A percentile compares a stretch with the other conserved stretches of the same genome.
Evolutionary conservation across 768 basidiomycete genomes (phyloP).

Genomic region (Vararia minispora): DNA sequence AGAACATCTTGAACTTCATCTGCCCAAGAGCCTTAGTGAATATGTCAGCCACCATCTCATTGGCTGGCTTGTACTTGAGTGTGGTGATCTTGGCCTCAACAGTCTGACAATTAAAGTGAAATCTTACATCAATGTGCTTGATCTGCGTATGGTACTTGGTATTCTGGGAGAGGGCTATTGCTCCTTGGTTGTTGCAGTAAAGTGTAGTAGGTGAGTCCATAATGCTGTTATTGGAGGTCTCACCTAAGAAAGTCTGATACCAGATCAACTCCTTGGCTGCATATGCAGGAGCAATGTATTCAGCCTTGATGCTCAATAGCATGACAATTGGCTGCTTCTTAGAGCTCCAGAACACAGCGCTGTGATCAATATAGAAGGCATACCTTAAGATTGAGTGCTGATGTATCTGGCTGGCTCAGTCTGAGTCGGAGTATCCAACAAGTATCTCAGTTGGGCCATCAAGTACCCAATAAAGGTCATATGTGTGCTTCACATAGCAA

Average conservation of each 20-base stretch:
- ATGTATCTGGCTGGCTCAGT: constrained; percentile 17
- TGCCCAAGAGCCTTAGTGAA: constrained; percentile 3
- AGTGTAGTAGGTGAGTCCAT: constrained; percentile 9
- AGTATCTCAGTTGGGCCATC: background rate
- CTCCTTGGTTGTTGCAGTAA: constrained; percentile 7
- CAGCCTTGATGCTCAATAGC: constrained; percentile 22
- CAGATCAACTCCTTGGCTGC: constrained; percentile 17
- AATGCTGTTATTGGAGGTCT: too few relatives aligned
- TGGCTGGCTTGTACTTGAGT: background rate
- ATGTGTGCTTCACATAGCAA: constrained; percentile 18
- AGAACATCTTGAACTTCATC: too few relatives aligned
- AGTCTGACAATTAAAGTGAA: constrained; percentile 18
- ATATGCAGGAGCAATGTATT: constrained; percentile 22
- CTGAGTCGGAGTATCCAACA: constrained; percentile 17
- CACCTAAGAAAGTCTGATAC: constrained; percentile 11
- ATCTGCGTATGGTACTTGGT: constrained; percentile 14
- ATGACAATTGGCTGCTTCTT: constrained; percentile 22
- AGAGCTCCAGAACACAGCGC: constrained; percentile 22
- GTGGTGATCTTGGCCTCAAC: too few relatives aligned
- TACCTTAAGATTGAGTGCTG: constrained; percentile 20
- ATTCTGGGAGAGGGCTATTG: constrained; percentile 12
- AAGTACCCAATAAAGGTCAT: background rate
- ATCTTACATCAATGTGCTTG: constrained; percentile 21
- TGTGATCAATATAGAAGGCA: constrained; percentile 18
- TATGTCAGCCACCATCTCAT: constrained; percentile 1